phyloP scores from a whole-genome alignment of 345 rosid genomes.

The Eucalyptus paniculata region DNA sequence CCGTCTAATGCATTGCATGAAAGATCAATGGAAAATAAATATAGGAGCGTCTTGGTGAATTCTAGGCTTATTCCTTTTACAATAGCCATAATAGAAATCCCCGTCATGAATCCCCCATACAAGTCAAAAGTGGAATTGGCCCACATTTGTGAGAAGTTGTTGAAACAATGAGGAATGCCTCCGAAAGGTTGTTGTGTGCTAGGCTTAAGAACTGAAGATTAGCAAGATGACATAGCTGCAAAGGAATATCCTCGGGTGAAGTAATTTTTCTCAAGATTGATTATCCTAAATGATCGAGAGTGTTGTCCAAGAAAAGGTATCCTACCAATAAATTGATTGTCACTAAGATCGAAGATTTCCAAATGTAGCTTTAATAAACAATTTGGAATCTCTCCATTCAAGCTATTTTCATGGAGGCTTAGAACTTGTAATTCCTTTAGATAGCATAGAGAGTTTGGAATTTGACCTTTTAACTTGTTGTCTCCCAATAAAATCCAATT shows the following conservation, averaged over 20 bases:
- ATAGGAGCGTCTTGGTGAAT: not conserved
- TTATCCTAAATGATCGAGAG: not conserved
- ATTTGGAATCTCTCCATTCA: not conserved
- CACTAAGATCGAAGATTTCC: fast-evolving
- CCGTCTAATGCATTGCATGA: not conserved
- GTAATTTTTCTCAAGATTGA: not conserved
- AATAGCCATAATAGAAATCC: not conserved
- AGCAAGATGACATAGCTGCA: not conserved
- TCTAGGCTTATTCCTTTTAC: fast-evolving
- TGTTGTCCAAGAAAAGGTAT: not conserved
- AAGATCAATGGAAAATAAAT: not conserved
- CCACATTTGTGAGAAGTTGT: not conserved
- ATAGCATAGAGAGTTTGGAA: not conserved
- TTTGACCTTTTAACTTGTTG: not conserved
- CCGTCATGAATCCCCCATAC: fast-evolving
- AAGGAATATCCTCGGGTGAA: not conserved
- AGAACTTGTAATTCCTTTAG: not conserved
- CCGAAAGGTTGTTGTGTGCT: not conserved
- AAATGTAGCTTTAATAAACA: not conserved
- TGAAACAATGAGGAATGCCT: not conserved
- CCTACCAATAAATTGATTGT: not conserved
- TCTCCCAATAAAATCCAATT: not conserved
- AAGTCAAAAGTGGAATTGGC: fast-evolving
- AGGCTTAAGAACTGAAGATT: not conserved
- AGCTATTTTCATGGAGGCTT: not conserved